These are phyloP conservation scores for Cucumis melo DNA, from an alignment of 306 rosid genomes.

Conservation along the genomic window DNA sequence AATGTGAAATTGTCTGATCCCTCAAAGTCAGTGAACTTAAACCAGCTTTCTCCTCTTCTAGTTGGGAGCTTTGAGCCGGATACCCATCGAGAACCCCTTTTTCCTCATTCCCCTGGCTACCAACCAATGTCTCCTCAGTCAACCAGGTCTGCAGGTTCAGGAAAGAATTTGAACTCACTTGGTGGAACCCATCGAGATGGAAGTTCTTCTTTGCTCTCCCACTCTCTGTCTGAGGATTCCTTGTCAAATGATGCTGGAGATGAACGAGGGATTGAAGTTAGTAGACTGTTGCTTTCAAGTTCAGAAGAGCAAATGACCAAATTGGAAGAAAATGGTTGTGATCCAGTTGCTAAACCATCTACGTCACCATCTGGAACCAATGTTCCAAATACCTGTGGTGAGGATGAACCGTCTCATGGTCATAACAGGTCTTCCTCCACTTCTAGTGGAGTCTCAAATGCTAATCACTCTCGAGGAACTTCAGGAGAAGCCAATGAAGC, in stretches of 20 bases:
- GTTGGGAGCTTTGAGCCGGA: conserved; percentile 1
- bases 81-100: conserved; percentile 6
- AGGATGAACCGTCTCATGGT: conserved; percentile 1
- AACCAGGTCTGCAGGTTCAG: conserved; percentile 2
- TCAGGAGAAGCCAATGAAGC: conserved; percentile 40
- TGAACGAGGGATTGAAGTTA: neutral
- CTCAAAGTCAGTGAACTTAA: conserved; percentile 24
- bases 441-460: conserved; percentile 6
- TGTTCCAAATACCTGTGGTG: neutral
- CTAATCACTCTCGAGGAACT: conserved; percentile 25
- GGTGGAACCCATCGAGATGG: conserved; percentile 7
- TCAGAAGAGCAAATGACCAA: neutral
- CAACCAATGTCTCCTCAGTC: conserved; percentile 8
- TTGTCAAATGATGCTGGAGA: conserved; percentile 5
- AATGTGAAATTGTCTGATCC: conserved; percentile 76
- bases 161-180: neutral
- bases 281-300: neutral
- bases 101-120: conserved; percentile 2
- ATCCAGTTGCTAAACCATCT: conserved; percentile 2
- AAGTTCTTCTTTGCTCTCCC: conserved; percentile 1
- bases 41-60: conserved; percentile 35
- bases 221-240: conserved; percentile 4
- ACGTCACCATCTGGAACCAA: conserved; percentile 7
- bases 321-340: conserved; percentile 1
- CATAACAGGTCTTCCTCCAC: conserved; percentile 8